Base-by-base conservation (phyloP, 371 early-diverging fungal species). In the Massospora cicadina region DNA sequence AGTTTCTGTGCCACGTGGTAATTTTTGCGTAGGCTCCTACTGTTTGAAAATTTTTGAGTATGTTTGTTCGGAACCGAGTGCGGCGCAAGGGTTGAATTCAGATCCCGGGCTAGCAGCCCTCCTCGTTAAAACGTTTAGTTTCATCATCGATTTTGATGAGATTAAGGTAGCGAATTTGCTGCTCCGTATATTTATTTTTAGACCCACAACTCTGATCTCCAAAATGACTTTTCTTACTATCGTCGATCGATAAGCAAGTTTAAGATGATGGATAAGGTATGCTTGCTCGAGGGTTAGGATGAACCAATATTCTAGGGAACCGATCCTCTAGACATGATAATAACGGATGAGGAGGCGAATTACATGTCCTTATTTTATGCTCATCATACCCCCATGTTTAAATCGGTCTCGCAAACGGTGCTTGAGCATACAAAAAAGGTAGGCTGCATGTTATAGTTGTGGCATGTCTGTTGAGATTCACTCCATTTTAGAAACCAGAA, bases 191-290 rank as follows among this genome's bases (percentile, higher is more conserved):
- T 7, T 33, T 0, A 28, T 32, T 25, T 66, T 53, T 76, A 91
- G 91, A 89, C 90, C 88, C 78, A 77, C 67, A 91, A 87, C 67
- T 88, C 94, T 33, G 85, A 87, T 66, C 83, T 94, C 65, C 94
- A 93, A 71, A 96, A 96, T 76, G 95, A 96, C 71, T 90, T 96
- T 68, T 89, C 93, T 25, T 96, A 91, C 70, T 96, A 96, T 75
- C 86, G 95, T 54, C 84, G 96, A 64, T 87, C 91, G 65, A 76
- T 91, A 27, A 83, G 82, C 28, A 85, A 89, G 58, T 86, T 88
- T 68, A 72, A 80, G 63, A 80, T 79, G 69, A 70, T 75, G 55
- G 72, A 75, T 63, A 78, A 82, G 67, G 76, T 72, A 66, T 53
- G 70, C 69, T 27, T 25, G 10, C 2, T 27, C 12, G 24, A 28